Base-by-base conservation (phyloP, 805 yeast genomes). In the Yamadazyma paraphyllophila region DNA sequence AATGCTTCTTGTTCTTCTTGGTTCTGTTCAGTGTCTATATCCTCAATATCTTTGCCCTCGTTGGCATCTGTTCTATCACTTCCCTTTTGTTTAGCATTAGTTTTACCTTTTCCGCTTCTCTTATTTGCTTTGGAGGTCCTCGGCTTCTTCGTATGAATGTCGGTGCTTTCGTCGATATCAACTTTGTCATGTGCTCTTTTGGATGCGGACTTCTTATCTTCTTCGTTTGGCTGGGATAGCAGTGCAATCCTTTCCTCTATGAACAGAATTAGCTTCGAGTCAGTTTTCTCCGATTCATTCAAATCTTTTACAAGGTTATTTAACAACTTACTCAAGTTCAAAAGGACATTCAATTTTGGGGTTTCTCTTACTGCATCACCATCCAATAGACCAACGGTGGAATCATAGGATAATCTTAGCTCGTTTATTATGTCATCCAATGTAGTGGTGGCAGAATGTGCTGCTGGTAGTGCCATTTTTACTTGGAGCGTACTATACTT, bases 311-410 rank as follows among this genome's bases (percentile, higher is more conserved):
- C 60, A 29, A 78, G 57, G 36, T 67, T 71, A 11, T 60, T 63
- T 16, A 78, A 55, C n/a, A 71, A 57, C 56, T 70, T 69, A 54
- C 67, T 69, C 48, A 80, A 57, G 45, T 78, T 78, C 12, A 66
- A 59, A 33, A 81, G 59, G 4, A 72, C 62, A 45, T 71, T 71
- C 15, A 68, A 77, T 15, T 69, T 63, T 5, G 77, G 71, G 1
- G 67, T 55, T 25, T 61, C 63, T 25, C 75, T 65, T 0, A 78
- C 68, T 5, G 73, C 56, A 14, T 79, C 82, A 0, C 91, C 91
- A 52, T 76, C 82, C 17, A 85, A 62, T 43, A 78, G 61, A 1
- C 90, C 90, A 13, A 77, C 67, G 33, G 79, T 77, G 4, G 76
- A 67, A 54, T 83, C 87, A 56, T 79, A 84, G 1, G 77, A 65